A percentile compares a stretch with the other conserved stretches of the same genome.
Evolutionary conservation across 164 flowering plant genomes (phyloP).

Genomic region (Chimonanthus praecox): DNA sequence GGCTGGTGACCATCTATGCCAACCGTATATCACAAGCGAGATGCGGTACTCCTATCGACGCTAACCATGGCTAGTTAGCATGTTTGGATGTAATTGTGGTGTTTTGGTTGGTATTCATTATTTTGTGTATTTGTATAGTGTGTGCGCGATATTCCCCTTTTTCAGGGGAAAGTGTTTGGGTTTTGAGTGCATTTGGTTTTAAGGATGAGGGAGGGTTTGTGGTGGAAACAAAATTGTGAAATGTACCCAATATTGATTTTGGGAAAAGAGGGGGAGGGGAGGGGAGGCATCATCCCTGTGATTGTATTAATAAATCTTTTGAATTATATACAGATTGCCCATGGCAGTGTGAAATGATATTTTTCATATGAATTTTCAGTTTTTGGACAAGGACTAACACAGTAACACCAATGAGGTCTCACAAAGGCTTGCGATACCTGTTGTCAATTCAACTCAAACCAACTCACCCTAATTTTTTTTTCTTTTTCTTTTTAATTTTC

Average conservation of each 20-base stretch:
- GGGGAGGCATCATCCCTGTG: neutral
- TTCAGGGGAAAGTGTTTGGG: neutral
- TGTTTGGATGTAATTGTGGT: neutral
- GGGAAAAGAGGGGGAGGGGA: neutral
- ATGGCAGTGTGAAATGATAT: neutral
- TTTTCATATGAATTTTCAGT: neutral
- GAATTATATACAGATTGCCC: neutral
- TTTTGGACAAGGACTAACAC: too few relatives aligned
- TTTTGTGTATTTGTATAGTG: conserved; percentile 7
- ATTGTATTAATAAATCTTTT: conserved; percentile 1
- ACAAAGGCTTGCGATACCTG: too few relatives aligned
- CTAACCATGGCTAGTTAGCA: conserved; percentile 29
- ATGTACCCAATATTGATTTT: conserved; percentile 1
- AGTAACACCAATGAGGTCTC: too few relatives aligned
- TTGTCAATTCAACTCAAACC: too few relatives aligned
- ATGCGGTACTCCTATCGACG: conserved; percentile 61
- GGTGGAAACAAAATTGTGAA: conserved; percentile 1
- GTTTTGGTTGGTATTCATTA: conserved; percentile 4
- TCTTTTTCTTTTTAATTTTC: too few relatives aligned
- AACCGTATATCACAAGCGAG: conserved; percentile 96
- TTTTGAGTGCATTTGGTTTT: conserved; percentile 1
- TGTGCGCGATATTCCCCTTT: neutral
- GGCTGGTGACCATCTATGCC: conserved; percentile 92
- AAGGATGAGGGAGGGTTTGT: conserved; percentile 1
- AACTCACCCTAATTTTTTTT: too few relatives aligned